These are phyloP conservation scores for Posidonia oceanica DNA, from an alignment of 116 monocot species.

Conservation along the genomic window DNA sequence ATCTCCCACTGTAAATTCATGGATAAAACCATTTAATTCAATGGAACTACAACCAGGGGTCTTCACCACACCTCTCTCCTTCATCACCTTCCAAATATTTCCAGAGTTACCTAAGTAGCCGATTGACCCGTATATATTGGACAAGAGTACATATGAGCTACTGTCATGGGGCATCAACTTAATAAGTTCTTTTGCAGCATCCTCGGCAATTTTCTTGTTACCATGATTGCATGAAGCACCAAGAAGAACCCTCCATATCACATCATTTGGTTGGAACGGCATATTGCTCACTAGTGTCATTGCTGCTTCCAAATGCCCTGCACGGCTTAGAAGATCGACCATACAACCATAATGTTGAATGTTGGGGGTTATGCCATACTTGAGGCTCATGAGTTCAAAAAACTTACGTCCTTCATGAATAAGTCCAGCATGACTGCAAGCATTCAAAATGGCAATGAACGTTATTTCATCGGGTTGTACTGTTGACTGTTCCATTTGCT, in stretches of 20 bases:
- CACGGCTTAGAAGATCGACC: constrained; percentile 36
- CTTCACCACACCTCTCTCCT: constrained; percentile 26
- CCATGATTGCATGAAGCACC: constrained; percentile 23
- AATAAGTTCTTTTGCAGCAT: constrained; percentile 17
- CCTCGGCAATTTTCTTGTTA: constrained; percentile 25
- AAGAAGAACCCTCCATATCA: constrained; percentile 31
- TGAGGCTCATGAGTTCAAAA: constrained; percentile 27
- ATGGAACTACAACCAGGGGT: constrained; percentile 39
- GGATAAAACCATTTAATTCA: constrained; percentile 19
- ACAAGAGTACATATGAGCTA: constrained; percentile 29
- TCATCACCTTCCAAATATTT: constrained; percentile 30
- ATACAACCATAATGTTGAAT: no score
- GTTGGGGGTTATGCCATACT: constrained; percentile 21
- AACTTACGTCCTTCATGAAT: constrained; percentile 18
- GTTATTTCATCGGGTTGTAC: constrained; percentile 33
- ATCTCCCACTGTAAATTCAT: background rate
- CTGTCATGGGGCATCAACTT: constrained; percentile 23
- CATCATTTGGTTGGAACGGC: constrained; percentile 27
- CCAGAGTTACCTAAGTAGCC: constrained; percentile 18
- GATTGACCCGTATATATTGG: constrained; percentile 31
- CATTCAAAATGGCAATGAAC: constrained; percentile 31
- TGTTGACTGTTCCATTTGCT: constrained; percentile 14
- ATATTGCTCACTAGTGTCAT: constrained; percentile 14
- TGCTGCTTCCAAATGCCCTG: constrained; percentile 26
- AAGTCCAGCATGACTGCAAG: constrained; percentile 36